These are phyloP conservation scores for Saccharomyces hybrid DNA, from an alignment of 1,139 yeast species.

Conservation along the genomic window DNA sequence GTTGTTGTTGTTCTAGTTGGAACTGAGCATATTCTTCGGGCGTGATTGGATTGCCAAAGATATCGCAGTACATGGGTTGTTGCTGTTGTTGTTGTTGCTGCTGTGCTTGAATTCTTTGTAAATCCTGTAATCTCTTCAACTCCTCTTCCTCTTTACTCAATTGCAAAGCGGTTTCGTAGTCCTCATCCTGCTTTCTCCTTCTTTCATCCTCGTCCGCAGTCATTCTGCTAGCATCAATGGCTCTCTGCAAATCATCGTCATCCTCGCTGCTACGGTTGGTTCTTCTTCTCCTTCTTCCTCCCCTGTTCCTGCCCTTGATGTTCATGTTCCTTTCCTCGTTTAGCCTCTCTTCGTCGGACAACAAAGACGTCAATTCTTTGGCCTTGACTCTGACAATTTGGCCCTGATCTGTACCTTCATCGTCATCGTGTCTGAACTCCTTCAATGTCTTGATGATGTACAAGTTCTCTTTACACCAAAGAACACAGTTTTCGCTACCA, in stretches of 20 bases:
- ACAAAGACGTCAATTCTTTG: constrained; percentile 70
- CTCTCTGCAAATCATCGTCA: constrained; percentile 77
- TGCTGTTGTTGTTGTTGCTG: not conserved
- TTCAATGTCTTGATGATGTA: constrained; percentile 84
- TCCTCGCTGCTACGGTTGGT: constrained; percentile 32
- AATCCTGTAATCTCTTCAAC: constrained; percentile 44
- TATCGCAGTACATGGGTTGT: constrained; percentile 43
- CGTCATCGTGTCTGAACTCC: constrained; percentile 83
- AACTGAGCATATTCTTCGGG: constrained; percentile 34
- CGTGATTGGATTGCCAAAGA: constrained; percentile 73
- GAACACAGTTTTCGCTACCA: constrained; percentile 85
- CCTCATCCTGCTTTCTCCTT: constrained; percentile 50
- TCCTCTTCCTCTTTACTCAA: constrained; percentile 85
- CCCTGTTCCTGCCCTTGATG: constrained; percentile 34
- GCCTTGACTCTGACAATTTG: constrained; percentile 85
- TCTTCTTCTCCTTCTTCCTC: constrained; percentile 28
- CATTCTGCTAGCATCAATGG: constrained; percentile 69
- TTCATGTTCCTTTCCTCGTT: constrained; percentile 54
- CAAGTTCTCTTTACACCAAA: constrained; percentile 88
- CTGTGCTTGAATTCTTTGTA: not conserved
- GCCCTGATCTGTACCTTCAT: constrained; percentile 77
- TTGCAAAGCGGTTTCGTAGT: constrained; percentile 70
- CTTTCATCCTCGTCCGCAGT: constrained; percentile 84
- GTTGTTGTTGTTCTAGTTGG: constrained; percentile 34
- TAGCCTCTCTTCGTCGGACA: constrained; percentile 79